phyloP scores from a whole-genome alignment of 805 yeast genomes.

The Lipomyces sp. region DNA sequence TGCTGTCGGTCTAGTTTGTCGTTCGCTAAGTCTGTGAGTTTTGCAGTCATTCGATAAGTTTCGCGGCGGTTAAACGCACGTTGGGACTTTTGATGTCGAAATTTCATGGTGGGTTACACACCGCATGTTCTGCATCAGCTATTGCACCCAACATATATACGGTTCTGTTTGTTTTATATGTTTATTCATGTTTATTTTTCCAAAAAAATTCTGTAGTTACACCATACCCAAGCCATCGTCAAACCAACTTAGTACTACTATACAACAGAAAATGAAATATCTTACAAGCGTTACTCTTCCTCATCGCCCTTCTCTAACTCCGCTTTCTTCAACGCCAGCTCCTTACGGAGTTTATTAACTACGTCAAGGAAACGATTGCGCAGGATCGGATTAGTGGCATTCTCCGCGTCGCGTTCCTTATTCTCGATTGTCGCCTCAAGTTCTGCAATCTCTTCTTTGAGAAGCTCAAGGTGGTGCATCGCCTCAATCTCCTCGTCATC shows the following conservation, averaged over 20 bases:
- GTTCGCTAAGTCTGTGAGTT: background rate
- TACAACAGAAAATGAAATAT: background rate
- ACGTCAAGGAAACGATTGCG: slow-evolving; percentile 83
- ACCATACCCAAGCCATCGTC: background rate
- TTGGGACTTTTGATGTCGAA: slow-evolving; percentile 7
- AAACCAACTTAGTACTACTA: background rate
- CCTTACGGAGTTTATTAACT: slow-evolving; percentile 75
- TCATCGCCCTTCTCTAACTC: slow-evolving; percentile 53
- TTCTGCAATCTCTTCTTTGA: slow-evolving; percentile 85
- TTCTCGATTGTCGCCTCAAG: slow-evolving; percentile 75
- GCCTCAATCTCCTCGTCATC: slow-evolving; percentile 59
- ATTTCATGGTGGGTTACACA: slow-evolving; percentile 15
- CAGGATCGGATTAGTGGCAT: slow-evolving; percentile 79
- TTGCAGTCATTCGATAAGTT: background rate
- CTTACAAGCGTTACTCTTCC: slow-evolving; percentile 13
- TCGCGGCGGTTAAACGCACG: background rate
- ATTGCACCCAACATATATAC: background rate
- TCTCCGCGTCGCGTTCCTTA: slow-evolving; percentile 72
- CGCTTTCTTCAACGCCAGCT: slow-evolving; percentile 76
- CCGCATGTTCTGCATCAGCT: background rate
- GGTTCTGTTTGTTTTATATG: too few species aligned
- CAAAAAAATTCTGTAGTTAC: background rate
- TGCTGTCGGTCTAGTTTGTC: background rate
- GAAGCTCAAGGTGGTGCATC: slow-evolving; percentile 68
- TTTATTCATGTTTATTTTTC: too few species aligned